Evolutionary conservation across 257 asterid species (phyloP), one percentile per base, ranked within the genome.

Genomic region (Leonotis leonurus): DNA sequence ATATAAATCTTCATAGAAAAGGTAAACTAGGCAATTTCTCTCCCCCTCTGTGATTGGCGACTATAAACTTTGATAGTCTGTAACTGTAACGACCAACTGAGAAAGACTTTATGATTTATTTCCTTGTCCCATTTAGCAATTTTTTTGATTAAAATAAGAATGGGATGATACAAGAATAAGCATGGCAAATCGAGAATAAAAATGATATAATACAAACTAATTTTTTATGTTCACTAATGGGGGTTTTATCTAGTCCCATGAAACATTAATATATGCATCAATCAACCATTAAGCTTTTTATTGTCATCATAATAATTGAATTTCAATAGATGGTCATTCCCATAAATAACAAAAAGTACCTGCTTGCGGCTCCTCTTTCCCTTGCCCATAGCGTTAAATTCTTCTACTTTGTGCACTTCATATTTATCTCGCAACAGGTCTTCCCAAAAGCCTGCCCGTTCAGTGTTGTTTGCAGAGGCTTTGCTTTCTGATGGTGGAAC

Each of bases 311-410:
- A 25, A 12, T 35, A 17, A 56, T 60, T 40, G 33, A 45, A 61
- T 64, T 41, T 24, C 43, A 2, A 7, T 21, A 43, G 29, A 10
- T 56, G 62, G 22, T 40, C 33, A 25, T 30, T 51, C 9, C 25
- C 50, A 41, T 65, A 65, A 69, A 52, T 57, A 70, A 56, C 39
- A 60, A 25, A 12, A 18, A 22, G 39, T 62, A 89, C 97, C 96
- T 92, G 96, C 67, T 79, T 86, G 69, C 97, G 84, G 75, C 94
- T 83, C 76, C 99, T 89, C 88, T 84, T 89, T 58, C 99, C 95
- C 85, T 92, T 92, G 36, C 99, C 99, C 99, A 92, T 74, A 20
- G 97, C 69, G 76, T 77, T 92, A 45, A 84, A 77, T 66, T 92
- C 99, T 75, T 89, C 99, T 36, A 79, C 72, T 77, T 89, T 83